Evolutionary conservation across 2,329 filamentous ascomycete species (phyloP), one percentile per base, ranked within the genome.

Genomic region (Scopulariopsis brevicaulis): DNA sequence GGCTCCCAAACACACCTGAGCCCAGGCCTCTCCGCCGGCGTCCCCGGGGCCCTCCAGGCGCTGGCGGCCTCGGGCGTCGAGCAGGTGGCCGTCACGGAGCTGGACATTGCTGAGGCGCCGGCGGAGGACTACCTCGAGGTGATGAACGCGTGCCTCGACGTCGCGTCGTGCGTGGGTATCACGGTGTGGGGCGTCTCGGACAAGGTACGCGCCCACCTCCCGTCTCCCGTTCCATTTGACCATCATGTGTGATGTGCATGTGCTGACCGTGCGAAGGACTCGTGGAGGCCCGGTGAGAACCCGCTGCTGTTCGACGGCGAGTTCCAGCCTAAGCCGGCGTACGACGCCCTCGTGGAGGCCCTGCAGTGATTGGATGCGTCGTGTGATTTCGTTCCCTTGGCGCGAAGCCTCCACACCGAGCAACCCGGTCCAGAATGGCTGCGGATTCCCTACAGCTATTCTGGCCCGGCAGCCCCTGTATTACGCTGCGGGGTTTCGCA

Each of bases 1-100:
- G 57, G 81, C 57, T 78, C 78, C 4, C 83, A 86, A 66, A 70
- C 74, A 40, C 83, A 86, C 66, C 69, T 85, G 25, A 51, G 50
- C 28, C 22, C 25, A 15, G 53, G 53, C 24, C 57, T 58, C 32
- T 66, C 67, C 32, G 69, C 71, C 25, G 77, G 75, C 57, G 71
- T 74, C 5, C 73, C 75, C 10, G 73, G 64, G 12, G 80, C 82
- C 18, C 72, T 87, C 59, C 71, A 76, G 63, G 71, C 73, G 0
- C 74, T 86, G 18, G 82, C 79, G 24, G 69, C 66, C 10, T 72
- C 76, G 4, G 77, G 75, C 14, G 68, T 74, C 22, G 69, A 69
- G 52, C 83, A 87, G 65, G 77, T 85, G 40, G 84, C 84, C 6
- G 75, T 87, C 54, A 87, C 84, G 1, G 84, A 87, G 71, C 75